phyloP scores from a whole-genome alignment of 805 yeast species.

The Ogataea zsoltii region DNA sequence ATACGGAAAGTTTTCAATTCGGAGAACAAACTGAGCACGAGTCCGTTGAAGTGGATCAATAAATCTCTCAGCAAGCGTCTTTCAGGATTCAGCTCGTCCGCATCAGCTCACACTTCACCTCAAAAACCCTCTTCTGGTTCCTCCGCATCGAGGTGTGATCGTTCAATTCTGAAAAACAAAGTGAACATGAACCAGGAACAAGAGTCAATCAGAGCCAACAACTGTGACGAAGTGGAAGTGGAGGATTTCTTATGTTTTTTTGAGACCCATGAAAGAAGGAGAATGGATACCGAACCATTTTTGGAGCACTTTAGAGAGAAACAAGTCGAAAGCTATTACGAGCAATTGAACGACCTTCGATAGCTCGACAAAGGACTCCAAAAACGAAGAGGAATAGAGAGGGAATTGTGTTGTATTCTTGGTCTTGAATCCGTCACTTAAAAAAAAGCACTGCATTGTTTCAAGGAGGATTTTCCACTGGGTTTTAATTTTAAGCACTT shows the following conservation, averaged over 20 bases:
- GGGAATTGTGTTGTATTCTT: background rate
- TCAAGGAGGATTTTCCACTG: background rate
- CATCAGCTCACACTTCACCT: background rate
- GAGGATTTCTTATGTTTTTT: conserved; percentile 38
- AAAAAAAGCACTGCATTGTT: background rate
- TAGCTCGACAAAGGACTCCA: background rate
- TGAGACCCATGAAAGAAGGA: conserved; percentile 37
- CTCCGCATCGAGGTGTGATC: conserved; percentile 13
- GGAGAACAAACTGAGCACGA: conserved; percentile 7
- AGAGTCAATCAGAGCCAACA: conserved; percentile 39
- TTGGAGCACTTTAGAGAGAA: conserved; percentile 37
- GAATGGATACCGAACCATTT: conserved; percentile 35
- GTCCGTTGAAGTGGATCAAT: conserved; percentile 22
- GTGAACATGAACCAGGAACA: conserved; percentile 35
- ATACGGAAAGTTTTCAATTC: conserved; percentile 19
- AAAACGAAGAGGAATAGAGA: background rate
- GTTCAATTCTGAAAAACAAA: conserved; percentile 40
- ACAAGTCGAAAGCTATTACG: conserved; percentile 40
- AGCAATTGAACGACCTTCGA: conserved; percentile 4
- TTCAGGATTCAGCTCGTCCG: conserved; percentile 14
- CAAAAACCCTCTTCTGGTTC: background rate
- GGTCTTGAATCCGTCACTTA: background rate
- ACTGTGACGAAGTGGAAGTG: conserved; percentile 40
- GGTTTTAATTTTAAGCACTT: no score
- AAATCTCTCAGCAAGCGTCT: conserved; percentile 20